These are phyloP conservation scores for Podospora appendiculata DNA, from an alignment of 495 filamentous ascomycete genomes.

Conservation along the genomic window DNA sequence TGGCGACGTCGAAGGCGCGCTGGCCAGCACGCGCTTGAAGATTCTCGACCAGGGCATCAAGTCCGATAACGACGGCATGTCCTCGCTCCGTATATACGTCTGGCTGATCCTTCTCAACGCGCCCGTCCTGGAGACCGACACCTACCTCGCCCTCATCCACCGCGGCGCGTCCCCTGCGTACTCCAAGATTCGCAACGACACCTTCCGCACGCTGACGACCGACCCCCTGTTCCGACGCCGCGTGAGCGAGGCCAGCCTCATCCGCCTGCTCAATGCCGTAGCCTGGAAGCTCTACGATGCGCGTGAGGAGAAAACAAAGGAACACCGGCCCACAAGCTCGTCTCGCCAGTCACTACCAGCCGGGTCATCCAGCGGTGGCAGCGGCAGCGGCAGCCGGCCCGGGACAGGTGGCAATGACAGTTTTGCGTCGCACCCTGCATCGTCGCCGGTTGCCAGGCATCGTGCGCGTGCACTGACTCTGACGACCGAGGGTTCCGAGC, in stretches of 20 bases:
- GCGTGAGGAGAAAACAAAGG: conserved; percentile 34
- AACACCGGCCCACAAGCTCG: conserved; percentile 12
- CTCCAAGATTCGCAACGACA: conserved; percentile 95
- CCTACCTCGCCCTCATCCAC: conserved; percentile 83
- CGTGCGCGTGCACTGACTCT: conserved; percentile 44
- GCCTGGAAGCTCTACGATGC: conserved; percentile 89
- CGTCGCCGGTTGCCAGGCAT: conserved; percentile 42
- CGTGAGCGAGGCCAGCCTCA: conserved; percentile 90
- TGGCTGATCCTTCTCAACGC: conserved; percentile 90
- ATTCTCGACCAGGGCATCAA: conserved; percentile 74
- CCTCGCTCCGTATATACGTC: conserved; percentile 86
- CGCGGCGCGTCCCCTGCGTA: conserved; percentile 91
- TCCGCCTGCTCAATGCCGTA: conserved; percentile 91
- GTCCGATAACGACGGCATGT: conserved; percentile 87
- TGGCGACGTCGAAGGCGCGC: conserved; percentile 55
- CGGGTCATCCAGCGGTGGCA: neutral
- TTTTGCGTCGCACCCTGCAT: conserved; percentile 28
- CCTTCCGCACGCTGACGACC: conserved; percentile 90
- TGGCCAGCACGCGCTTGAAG: conserved; percentile 68
- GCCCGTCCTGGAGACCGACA: conserved; percentile 71
- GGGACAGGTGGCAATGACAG: conserved; percentile 25
- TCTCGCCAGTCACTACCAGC: conserved; percentile 27
- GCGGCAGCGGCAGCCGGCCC: conserved; percentile 19
- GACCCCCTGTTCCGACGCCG: conserved; percentile 92
- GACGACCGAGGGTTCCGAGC: conserved; percentile 52